phyloP scores from a whole-genome alignment of 352 stramenopile genomes.

The Paralagenidium karlingii region DNA sequence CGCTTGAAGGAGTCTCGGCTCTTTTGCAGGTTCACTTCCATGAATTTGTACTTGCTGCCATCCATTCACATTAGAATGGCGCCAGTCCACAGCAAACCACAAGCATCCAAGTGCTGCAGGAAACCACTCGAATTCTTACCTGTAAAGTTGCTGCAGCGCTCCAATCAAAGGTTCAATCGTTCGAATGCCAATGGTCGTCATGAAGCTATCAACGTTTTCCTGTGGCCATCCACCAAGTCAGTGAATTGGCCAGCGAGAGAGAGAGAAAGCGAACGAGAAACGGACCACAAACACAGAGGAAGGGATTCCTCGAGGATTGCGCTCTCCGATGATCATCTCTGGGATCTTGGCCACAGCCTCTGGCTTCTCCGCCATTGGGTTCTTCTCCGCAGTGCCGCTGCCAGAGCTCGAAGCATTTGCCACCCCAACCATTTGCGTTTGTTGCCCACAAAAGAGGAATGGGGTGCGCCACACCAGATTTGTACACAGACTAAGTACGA shows the following conservation, averaged over 20 bases:
- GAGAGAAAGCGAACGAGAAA: neutral
- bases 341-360: constrained; percentile 58
- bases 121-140: constrained; percentile 9
- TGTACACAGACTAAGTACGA: too few species aligned
- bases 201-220: constrained; percentile 65
- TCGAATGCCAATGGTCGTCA: constrained; percentile 31
- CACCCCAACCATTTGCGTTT: too few species aligned
- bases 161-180: constrained; percentile 67
- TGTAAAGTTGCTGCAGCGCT: constrained; percentile 76
- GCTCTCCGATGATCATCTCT: constrained; percentile 61
- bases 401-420: too few species aligned
- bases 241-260: constrained; percentile 2
- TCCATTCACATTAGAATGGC: neutral
- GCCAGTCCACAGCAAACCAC: neutral
- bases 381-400: too few species aligned
- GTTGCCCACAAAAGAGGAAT: too few species aligned
- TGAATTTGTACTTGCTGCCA: constrained; percentile 82
- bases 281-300: constrained; percentile 64
- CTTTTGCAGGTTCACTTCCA: constrained; percentile 81
- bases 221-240: constrained; percentile 7
- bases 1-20: constrained; percentile 78
- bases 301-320: constrained; percentile 70
- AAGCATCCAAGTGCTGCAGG: neutral
- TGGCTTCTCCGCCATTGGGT: constrained; percentile 26
- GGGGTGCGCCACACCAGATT: too few species aligned